phyloP scores from a whole-genome alignment of 495 filamentous ascomycete species.

The Trichoderma orchidacearum region DNA sequence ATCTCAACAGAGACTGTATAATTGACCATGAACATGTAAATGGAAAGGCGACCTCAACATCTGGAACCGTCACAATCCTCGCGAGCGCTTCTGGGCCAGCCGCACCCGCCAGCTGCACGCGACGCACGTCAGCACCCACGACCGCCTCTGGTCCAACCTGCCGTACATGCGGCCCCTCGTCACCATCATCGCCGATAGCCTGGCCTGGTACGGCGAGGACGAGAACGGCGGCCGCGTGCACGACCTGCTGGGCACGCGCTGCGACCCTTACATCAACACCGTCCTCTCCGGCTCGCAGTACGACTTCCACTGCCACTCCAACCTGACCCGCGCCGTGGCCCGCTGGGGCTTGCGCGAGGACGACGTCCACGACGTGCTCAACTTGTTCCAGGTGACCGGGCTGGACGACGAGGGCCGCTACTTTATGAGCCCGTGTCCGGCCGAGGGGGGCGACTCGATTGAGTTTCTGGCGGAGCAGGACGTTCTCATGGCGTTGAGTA shows the following conservation, averaged over 20 bases:
- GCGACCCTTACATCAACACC: conserved; percentile 61
- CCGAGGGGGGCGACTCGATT: conserved; percentile 49
- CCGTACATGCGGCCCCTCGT: conserved; percentile 63
- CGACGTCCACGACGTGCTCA: conserved; percentile 71
- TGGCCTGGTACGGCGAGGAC: conserved; percentile 39
- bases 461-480: conserved; percentile 70
- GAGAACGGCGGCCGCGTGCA: conserved; percentile 46
- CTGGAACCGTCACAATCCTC: conserved; percentile 61
- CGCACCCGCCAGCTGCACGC: conserved; percentile 66
- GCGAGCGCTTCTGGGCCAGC: conserved; percentile 67
- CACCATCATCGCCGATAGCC: conserved; percentile 56
- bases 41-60: conserved; percentile 55
- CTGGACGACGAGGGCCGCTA: conserved; percentile 58
- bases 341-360: conserved; percentile 53
- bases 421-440: conserved; percentile 63
- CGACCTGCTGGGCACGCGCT: conserved; percentile 65
- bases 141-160: conserved; percentile 63
- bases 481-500: conserved; percentile 58
- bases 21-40: background rate
- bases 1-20: background rate
- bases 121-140: conserved; percentile 52
- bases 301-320: conserved; percentile 74
- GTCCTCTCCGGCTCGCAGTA: conserved; percentile 56
- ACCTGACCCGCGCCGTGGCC: conserved; percentile 56
- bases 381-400: conserved; percentile 71